Evolutionary conservation across 495 filamentous ascomycete genomes (phyloP).

Genomic region (Xylaria telfairii): DNA sequence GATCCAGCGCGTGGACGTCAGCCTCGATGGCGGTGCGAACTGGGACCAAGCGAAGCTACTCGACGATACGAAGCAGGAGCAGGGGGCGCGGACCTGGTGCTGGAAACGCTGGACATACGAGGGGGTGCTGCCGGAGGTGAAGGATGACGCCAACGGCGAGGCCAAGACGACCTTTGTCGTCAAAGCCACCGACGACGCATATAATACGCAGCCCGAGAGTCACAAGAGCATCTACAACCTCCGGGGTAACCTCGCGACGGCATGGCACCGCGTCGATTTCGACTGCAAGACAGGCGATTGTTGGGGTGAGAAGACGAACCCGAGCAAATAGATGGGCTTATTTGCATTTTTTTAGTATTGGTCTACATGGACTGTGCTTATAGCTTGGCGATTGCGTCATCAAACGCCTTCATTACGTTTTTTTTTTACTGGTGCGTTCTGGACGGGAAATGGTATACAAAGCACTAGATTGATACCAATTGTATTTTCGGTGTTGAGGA

Average conservation of each 20-base stretch:
- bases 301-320: constrained; percentile 14
- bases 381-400: not conserved
- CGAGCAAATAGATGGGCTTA: not conserved
- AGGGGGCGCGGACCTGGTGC: constrained; percentile 53
- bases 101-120: constrained; percentile 62
- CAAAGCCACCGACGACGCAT: constrained; percentile 64
- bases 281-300: constrained; percentile 25
- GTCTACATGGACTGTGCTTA: not conserved
- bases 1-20: constrained; percentile 62
- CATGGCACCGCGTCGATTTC: constrained; percentile 58
- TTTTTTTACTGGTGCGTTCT: not conserved
- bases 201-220: constrained; percentile 62
- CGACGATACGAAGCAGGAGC: constrained; percentile 43
- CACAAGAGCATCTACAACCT: constrained; percentile 60
- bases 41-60: constrained; percentile 61
- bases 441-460: not conserved
- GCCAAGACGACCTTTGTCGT: constrained; percentile 54
- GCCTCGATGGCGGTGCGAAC: constrained; percentile 58
- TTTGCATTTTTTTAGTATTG: not conserved
- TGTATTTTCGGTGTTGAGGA: constrained; percentile 9
- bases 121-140: constrained; percentile 49
- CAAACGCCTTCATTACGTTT: not conserved
- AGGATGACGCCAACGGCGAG: constrained; percentile 46
- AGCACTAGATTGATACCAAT: constrained; percentile 2
- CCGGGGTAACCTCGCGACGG: constrained; percentile 60